A percentile compares a stretch with the other conserved stretches of the same genome.
Evolutionary conservation across 768 basidiomycete species (phyloP).

Genomic region (Macrocybe gigantea): DNA sequence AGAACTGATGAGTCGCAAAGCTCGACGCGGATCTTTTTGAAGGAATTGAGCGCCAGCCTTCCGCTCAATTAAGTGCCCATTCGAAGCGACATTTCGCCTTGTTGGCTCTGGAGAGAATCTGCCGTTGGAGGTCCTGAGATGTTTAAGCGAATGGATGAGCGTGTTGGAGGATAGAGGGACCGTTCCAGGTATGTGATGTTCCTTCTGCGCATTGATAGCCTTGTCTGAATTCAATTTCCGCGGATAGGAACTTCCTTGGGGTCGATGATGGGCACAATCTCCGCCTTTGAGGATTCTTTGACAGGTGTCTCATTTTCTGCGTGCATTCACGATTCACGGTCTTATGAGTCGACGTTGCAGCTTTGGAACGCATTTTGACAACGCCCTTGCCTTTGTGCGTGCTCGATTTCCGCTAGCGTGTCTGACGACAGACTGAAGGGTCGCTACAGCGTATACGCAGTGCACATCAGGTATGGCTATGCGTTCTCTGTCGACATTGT

Average conservation of each 20-base stretch:
- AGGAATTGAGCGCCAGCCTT: slow-evolving; percentile 13
- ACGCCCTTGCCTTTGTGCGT: slow-evolving; percentile 64
- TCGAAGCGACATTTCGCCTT: slow-evolving; percentile 29
- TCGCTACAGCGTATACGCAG: slow-evolving; percentile 47
- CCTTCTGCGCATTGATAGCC: background rate
- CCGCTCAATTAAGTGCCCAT: slow-evolving; percentile 23
- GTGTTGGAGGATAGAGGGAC: slow-evolving; percentile 53
- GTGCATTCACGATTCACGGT: background rate
- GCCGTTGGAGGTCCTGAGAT: slow-evolving; percentile 49
- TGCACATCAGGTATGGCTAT: slow-evolving; percentile 45
- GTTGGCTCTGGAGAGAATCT: slow-evolving; percentile 47
- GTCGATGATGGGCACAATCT: slow-evolving; percentile 38
- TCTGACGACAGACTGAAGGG: background rate
- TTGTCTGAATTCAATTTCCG: slow-evolving; percentile 1
- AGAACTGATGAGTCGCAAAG: too few species aligned
- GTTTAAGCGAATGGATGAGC: slow-evolving; percentile 53
- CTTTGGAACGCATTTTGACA: slow-evolving; percentile 54
- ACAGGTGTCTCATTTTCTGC: slow-evolving; percentile 26
- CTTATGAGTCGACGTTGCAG: slow-evolving; percentile 17
- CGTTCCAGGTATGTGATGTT: slow-evolving; percentile 41
- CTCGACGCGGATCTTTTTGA: too few species aligned
- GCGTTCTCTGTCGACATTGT: background rate
- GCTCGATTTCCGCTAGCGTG: background rate
- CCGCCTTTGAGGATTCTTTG: slow-evolving; percentile 50
- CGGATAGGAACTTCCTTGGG: slow-evolving; percentile 43